Conservation (phyloP, 2,329 filamentous ascomycete genomes). For the Fusarium abutilonis region DNA sequence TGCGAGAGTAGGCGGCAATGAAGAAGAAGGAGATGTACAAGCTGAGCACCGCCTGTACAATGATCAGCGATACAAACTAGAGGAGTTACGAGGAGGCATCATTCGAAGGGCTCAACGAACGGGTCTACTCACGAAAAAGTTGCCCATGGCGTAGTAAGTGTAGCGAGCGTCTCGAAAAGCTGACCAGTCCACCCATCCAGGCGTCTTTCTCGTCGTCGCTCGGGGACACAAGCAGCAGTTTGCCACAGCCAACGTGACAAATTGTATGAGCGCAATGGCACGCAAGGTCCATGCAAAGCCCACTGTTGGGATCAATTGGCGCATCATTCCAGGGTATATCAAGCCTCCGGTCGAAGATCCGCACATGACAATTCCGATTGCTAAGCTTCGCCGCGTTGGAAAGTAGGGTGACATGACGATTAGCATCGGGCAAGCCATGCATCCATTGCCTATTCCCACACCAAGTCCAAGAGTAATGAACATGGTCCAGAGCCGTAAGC, state of each 20-base stretch:
- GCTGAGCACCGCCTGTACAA: no score
- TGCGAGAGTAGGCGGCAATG: conserved; percentile 5
- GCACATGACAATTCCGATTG: conserved; percentile 7
- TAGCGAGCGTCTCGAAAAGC: conserved; percentile 19
- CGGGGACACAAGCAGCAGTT: conserved; percentile 4
- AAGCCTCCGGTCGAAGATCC: conserved; percentile 8
- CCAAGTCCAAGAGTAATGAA: conserved; percentile 18
- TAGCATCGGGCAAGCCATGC: conserved; percentile 7
- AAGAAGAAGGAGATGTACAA: conserved; percentile 16
- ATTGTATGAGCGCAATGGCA: conserved; percentile 10
- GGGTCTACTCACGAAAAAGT: conserved; percentile 7
- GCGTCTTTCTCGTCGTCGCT: background rate
- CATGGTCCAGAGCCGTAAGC: conserved; percentile 14
- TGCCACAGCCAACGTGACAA: conserved; percentile 1
- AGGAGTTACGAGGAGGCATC: no score
- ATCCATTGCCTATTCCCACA: conserved; percentile 18
- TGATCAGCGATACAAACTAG: background rate
- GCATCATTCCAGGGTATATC: conserved; percentile 9
- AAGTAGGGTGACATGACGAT: conserved; percentile 20
- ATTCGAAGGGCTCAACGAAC: no score
- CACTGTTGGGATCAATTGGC: conserved; percentile 10
- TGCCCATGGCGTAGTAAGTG: conserved; percentile 1
- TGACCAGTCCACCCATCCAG: conserved; percentile 5
- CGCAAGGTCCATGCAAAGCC: conserved; percentile 20
- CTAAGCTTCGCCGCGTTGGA: conserved; percentile 1